phyloP scores from a whole-genome alignment of 345 rosid species.

The Hypericum androsaemum region DNA sequence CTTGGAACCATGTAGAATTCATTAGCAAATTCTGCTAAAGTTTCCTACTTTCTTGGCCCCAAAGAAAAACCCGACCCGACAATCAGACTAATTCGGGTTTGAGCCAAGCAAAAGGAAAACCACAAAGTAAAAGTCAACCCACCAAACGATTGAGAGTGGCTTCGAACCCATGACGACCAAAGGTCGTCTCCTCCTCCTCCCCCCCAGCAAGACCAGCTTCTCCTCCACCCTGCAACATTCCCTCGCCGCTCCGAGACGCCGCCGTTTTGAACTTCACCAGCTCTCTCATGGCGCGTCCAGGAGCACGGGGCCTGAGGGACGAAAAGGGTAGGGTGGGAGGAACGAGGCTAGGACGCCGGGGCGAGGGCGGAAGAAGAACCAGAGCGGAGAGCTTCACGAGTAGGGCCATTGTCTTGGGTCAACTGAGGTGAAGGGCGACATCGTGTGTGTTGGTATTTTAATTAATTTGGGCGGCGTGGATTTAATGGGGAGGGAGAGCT shows the following conservation, averaged over 20 bases:
- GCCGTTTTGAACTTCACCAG: slow-evolving; percentile 13
- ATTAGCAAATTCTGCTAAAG: no score
- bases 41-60: no score
- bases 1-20: no score
- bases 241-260: slow-evolving; percentile 27
- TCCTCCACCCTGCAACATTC: slow-evolving; percentile 36
- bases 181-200: slow-evolving; percentile 13
- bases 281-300: slow-evolving; percentile 16
- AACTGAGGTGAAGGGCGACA: neutral
- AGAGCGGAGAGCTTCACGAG: slow-evolving; percentile 13
- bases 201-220: slow-evolving; percentile 12
- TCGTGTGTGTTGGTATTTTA: neutral
- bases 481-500: no score
- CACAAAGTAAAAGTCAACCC: slow-evolving; percentile 12
- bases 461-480: neutral
- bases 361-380: neutral
- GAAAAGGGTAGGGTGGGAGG: slow-evolving; percentile 12
- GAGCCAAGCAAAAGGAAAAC: neutral
- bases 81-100: neutral
- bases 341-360: slow-evolving; percentile 10
- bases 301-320: slow-evolving; percentile 8
- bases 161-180: slow-evolving; percentile 27
- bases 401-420: slow-evolving; percentile 20
- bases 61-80: no score
- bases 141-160: slow-evolving; percentile 60